These are phyloP conservation scores for Picea engelmannii DNA, from an alignment of 83 land plant species.

Conservation along the genomic window DNA sequence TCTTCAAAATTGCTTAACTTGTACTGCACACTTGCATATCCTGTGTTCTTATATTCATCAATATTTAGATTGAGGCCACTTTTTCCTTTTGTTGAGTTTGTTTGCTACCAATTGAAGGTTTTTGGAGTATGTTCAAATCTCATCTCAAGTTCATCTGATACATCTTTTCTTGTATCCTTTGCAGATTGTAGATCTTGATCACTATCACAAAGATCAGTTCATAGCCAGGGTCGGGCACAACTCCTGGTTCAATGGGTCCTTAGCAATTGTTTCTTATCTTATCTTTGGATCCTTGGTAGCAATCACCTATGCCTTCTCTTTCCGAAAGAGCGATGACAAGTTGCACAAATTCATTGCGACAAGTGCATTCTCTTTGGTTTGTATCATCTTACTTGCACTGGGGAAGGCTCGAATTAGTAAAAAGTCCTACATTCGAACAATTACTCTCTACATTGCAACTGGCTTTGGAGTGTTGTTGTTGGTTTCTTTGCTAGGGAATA, in stretches of 20 bases:
- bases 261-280: slow-evolving; percentile 50
- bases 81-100: no score
- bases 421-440: slow-evolving; percentile 27
- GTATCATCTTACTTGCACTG: slow-evolving; percentile 41
- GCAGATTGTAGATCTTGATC: slow-evolving; percentile 4
- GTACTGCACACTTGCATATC: no score
- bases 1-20: no score
- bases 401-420: slow-evolving; percentile 44
- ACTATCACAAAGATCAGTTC: slow-evolving; percentile 22
- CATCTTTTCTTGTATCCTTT: not conserved
- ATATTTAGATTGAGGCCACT: no score
- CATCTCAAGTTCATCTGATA: no score
- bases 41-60: no score
- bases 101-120: no score
- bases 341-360: slow-evolving; percentile 48
- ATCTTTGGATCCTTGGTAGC: slow-evolving; percentile 60
- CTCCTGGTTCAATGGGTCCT: slow-evolving; percentile 32
- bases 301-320: slow-evolving; percentile 62
- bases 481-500: slow-evolving; percentile 43
- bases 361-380: slow-evolving; percentile 38
- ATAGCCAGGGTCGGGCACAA: slow-evolving; percentile 36
- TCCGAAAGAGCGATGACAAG: slow-evolving; percentile 34
- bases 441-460: slow-evolving; percentile 22
- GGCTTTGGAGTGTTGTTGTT: slow-evolving; percentile 34
- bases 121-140: no score